Conservation (phyloP, 2,329 filamentous ascomycete genomes). For the Beauveria sp. region DNA sequence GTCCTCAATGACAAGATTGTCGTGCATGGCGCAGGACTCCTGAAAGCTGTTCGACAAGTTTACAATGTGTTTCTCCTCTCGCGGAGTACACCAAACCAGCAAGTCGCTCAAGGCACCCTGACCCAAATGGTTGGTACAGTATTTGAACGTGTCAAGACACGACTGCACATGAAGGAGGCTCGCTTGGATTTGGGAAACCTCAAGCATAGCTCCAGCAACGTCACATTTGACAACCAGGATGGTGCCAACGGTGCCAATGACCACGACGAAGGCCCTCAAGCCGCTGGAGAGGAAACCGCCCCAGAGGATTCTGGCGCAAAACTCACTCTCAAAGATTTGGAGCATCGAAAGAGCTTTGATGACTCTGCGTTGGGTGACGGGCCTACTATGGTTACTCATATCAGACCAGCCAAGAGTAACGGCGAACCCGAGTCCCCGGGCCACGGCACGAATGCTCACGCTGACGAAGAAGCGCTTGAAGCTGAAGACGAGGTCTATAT, state of each 20-base stretch:
- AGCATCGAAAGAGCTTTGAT: slow-evolving; percentile 61
- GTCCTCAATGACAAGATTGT: slow-evolving; percentile 98
- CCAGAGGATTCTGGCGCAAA: slow-evolving; percentile 38
- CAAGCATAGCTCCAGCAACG: slow-evolving; percentile 45
- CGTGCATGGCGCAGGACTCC: slow-evolving; percentile 87
- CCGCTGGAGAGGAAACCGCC: slow-evolving; percentile 19
- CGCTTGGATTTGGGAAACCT: slow-evolving; percentile 51
- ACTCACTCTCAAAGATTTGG: slow-evolving; percentile 59
- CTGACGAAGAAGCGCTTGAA: slow-evolving; percentile 53
- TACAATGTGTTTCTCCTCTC: slow-evolving; percentile 98
- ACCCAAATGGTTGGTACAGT: slow-evolving; percentile 99
- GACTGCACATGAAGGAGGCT: slow-evolving; percentile 80
- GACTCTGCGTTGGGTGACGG: slow-evolving; percentile 60
- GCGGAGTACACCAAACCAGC: slow-evolving; percentile 88
- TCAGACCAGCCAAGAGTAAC: slow-evolving; percentile 41
- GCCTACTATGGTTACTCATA: slow-evolving; percentile 58
- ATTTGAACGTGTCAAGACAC: slow-evolving; percentile 85
- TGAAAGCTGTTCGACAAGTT: slow-evolving; percentile 95
- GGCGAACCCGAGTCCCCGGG: slow-evolving; percentile 26
- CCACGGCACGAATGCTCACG: slow-evolving; percentile 28
- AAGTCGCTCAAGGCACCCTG: slow-evolving; percentile 91
- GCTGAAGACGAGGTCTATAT: slow-evolving; percentile 93
- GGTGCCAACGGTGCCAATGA: slow-evolving; percentile 31
- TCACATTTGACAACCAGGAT: slow-evolving; percentile 38
- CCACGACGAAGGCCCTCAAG: slow-evolving; percentile 24